Evolutionary conservation across 768 basidiomycete genomes (phyloP), one percentile per base, ranked within the genome.

Genomic region (Xerocomus brunneocitrinus): DNA sequence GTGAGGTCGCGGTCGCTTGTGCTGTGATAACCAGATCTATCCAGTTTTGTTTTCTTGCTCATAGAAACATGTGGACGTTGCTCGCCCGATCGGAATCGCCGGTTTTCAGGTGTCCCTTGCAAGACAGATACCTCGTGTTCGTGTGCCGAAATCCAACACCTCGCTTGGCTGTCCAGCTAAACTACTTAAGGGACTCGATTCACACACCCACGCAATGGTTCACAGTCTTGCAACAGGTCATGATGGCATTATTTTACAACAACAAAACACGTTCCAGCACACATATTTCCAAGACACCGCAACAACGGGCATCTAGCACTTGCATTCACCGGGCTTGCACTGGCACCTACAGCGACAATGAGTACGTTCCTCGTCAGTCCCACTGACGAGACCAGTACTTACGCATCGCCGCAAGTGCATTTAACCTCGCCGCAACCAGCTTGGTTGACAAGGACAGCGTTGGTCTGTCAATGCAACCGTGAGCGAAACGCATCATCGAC

Each of bases 261-360:
- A 35, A 35, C 34, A 35, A 35, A 35, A 35, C 34, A 35, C 34
- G 34, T 35, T 12, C 30, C 34, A 35, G 13, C 34, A 35, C 34
- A 19, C 12, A 2, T 35, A 35, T 35, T 14, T 35, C 19, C 35
- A 36, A 13, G 16, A 36, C 13, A 16, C 14, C 7, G 5, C 5
- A 10, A 16, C 16, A 13, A 36, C 35, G 16, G 35, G 14, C 10
- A 14, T 32, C 12, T 31, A 39, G 19, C 13, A 30, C 14, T 27
- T 52, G 50, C 43, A 45, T 31, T 49, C 5, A 22, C 48, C 48
- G 13, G 38, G n/a, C 19, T 49, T 40, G 48, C 47, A 48, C 25
- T 48, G 13, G 41, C 41, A 27, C 16, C 41, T 42, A 3, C 12
- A 12, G 14, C 14, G 39, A 40, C 19, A 14, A 40, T 40, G n/a